Base-by-base conservation (phyloP, 352 stramenopile genomes). In the Pythium folliculosum region DNA sequence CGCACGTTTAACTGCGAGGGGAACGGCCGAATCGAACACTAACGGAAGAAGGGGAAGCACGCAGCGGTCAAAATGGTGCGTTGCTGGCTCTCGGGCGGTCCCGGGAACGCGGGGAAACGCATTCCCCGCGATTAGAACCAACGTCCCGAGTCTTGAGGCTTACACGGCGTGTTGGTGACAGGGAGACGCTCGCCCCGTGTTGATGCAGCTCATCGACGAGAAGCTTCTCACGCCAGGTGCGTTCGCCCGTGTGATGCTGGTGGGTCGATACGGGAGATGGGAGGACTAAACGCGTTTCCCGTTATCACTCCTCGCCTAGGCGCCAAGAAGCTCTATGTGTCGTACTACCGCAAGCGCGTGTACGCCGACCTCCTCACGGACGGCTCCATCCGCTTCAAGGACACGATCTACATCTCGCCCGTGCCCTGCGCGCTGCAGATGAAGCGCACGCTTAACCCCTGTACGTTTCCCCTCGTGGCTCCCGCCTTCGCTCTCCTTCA, bases 381-480 rank as follows among this genome's bases (percentile, higher is more conserved):
- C 66, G 82, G 85, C 21, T 89, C 82, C 23, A 91, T 93, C 74
- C 80, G 77, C 60, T 93, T 90, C 63, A 86, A 93, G 62, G 82
- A 89, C 69, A 71, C 78, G 27, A 69, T 91, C n/a, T 93, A 90
- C 77, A 86, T 81, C 69, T 90, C 81, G 1, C 82, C 82, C 16
- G 77, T 90, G 49, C 77, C 84, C 16, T 89, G 84, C 23, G 82
- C 84, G 51, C 61, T 93, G 38, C 82, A 90, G 56, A 93, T 93
- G 84, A 93, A 93, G 73, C 84, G 84, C 52, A 86, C 82, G 60
- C 72, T 93, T 4, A 93, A 93, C 61, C 84, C 84, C 25, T 85
- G 81, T 87, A 48, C 30, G 57, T 63, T 13, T 79, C 54, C 80
- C 67, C 32, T n/a, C n/a, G 7, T 47, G 13, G 14, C 5, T 7